Base-by-base conservation (phyloP, 1,139 yeast species). In the Suhomyces taliae region DNA sequence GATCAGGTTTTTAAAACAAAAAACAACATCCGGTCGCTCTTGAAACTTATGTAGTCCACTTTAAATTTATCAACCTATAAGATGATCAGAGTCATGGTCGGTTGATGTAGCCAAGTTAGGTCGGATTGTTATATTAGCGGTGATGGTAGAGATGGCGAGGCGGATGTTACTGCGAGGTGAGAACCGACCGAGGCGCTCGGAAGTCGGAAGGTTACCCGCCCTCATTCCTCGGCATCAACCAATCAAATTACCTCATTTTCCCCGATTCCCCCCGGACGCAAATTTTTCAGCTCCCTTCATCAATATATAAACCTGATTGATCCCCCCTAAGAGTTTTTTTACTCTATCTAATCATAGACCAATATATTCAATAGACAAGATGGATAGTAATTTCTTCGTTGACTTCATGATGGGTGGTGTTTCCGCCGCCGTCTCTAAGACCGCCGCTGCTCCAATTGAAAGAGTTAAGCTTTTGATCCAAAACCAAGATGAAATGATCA, bases 361-460 rank as follows among this genome's bases (percentile, higher is more conserved):
- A 46, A 48, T 52, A 52, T 52, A 52, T 52, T 52, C 55, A 49
- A 40, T 39, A 43, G 36, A 34, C 46, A 53, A 47, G 43, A 55
- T 56, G 58, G 60, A 56, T 51, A 54, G 47, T 50, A 49, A 51
- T 40, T 56, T 56, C 56, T 49, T 55, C 45, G 45, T 56, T 46
- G 78, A 75, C 61, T 75, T 75, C 68, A 54, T 75, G 74, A 72
- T 74, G 79, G 80, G 80, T 68, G 80, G 80, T 75, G 77, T 75
- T 57, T 75, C 80, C 73, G 80, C 80, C 70, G 80, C 80, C 65
- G 78, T 75, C 70, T 73, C 79, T 56, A 75, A 75, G 72, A 75
- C 80, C 55, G 79, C 79, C 47, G 79, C 79, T 59, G 79, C 80
- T 60, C 80, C 80, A 71, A 74, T 75, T 65, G 80, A 75, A 69